A percentile compares a stretch with the other conserved stretches of the same genome.
phyloP scores from a whole-genome alignment of 2,329 filamentous ascomycete genomes.

The Phialophora expanda region DNA sequence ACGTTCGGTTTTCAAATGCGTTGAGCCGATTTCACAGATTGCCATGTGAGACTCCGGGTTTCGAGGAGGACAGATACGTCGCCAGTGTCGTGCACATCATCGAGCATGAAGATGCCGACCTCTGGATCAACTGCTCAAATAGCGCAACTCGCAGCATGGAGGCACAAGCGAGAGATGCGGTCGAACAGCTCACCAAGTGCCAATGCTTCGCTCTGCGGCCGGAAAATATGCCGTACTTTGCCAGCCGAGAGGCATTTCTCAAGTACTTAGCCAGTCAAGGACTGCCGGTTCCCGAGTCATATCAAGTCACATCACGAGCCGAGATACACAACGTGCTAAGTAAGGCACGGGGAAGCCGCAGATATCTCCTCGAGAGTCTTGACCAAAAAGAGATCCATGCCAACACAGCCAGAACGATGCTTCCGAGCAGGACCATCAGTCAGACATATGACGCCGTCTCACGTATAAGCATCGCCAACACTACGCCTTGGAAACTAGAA shows the following conservation, averaged over 20 bases:
- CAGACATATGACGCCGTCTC: constrained; percentile 63
- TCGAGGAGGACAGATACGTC: constrained; percentile 54
- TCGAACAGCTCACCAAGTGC: constrained; percentile 65
- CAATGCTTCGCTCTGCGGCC: constrained; percentile 47
- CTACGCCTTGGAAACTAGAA: constrained; percentile 69
- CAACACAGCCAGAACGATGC: constrained; percentile 60
- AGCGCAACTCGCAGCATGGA: constrained; percentile 69
- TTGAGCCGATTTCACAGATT: constrained; percentile 61
- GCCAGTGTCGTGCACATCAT: constrained; percentile 64
- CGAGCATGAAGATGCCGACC: constrained; percentile 63
- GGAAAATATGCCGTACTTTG: constrained; percentile 18
- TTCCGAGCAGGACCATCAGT: constrained; percentile 61
- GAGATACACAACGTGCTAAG: constrained; percentile 62
- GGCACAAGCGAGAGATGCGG: constrained; percentile 64
- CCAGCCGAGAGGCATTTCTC: constrained; percentile 26
- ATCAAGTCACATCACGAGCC: constrained; percentile 59
- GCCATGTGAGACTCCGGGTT: constrained; percentile 31
- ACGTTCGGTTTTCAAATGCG: constrained; percentile 64
- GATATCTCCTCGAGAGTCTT: constrained; percentile 70
- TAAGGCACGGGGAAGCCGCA: constrained; percentile 46
- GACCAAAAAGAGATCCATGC: constrained; percentile 49
- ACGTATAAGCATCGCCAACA: constrained; percentile 59
- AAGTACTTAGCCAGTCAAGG: constrained; percentile 24
- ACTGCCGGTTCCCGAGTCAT: constrained; percentile 56
- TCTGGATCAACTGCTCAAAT: constrained; percentile 76